phyloP scores from a whole-genome alignment of 805 yeast genomes.

The Candida vartiovaarae region DNA sequence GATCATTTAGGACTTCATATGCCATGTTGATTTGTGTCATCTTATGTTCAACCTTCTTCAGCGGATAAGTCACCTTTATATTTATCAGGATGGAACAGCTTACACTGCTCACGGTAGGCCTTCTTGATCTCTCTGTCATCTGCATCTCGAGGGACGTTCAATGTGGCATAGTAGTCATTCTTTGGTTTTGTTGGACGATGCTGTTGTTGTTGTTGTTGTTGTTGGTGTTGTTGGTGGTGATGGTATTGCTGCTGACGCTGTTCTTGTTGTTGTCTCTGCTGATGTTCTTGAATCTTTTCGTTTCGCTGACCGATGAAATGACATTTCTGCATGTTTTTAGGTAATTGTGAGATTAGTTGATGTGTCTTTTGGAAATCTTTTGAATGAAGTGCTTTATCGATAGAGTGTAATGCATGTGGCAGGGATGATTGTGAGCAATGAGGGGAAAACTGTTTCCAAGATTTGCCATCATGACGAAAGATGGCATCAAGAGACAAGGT shows the following conservation, averaged over 20 bases:
- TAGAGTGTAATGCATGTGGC: constrained; percentile 27
- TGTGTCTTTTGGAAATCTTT: constrained; percentile 32
- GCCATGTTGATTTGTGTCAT: constrained; percentile 94
- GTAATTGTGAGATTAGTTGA: constrained; percentile 30
- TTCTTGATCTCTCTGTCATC: constrained; percentile 65
- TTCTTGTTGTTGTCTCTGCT: constrained; percentile 36
- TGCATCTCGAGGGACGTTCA: constrained; percentile 64
- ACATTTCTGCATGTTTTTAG: constrained; percentile 32
- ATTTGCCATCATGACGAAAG: constrained; percentile 21
- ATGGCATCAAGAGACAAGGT: constrained; percentile 36
- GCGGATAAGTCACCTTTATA: constrained; percentile 60
- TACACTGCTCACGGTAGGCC: constrained; percentile 73
- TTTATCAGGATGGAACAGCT: constrained; percentile 89
- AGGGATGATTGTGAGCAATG: constrained; percentile 11
- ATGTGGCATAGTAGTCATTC: constrained; percentile 73
- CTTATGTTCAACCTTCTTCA: constrained; percentile 67
- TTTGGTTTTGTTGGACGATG: constrained; percentile 26
- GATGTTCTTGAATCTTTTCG: constrained; percentile 17
- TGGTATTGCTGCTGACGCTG: constrained; percentile 42
- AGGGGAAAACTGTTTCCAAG: constrained; percentile 24
- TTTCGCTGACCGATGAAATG: constrained; percentile 25
- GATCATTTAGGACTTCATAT: constrained; percentile 73
- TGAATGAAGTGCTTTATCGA: constrained; percentile 27
- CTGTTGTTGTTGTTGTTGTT: constrained; percentile 29
- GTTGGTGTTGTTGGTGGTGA: constrained; percentile 33